phyloP scores from a whole-genome alignment of 148 eudicot genomes.

The Spergularia bocconei region DNA sequence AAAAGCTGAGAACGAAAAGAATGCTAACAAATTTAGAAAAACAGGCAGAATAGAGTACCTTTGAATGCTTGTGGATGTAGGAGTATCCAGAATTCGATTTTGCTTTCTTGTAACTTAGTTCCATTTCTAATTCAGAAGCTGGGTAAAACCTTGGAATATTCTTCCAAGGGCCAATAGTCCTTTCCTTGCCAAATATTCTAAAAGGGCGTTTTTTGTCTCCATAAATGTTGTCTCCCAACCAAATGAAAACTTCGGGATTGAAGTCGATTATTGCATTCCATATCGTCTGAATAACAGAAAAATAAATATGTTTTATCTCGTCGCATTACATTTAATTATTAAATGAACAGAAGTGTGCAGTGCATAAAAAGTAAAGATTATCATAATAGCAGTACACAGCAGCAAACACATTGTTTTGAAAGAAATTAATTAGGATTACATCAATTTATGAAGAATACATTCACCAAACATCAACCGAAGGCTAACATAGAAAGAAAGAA shows the following conservation, averaged over 20 bases:
- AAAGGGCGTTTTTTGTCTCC: conserved; percentile 58
- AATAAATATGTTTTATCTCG: not conserved
- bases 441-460: not conserved
- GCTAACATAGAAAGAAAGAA: too few relatives aligned
- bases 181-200: conserved; percentile 52
- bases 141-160: conserved; percentile 64
- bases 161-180: conserved; percentile 77
- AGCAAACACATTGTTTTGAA: not conserved
- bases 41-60: conserved; percentile 31
- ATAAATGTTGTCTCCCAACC: conserved; percentile 78
- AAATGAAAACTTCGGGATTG: conserved; percentile 62
- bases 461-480: not conserved
- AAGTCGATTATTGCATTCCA: conserved; percentile 54
- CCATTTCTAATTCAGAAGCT: conserved; percentile 55
- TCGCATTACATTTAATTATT: not conserved
- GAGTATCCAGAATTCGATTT: conserved; percentile 52
- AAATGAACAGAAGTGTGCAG: not conserved
- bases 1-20: not conserved
- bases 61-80: conserved; percentile 38
- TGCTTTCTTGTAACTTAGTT: conserved; percentile 38
- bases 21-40: not conserved
- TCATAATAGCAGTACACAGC: not conserved
- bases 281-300: conserved; percentile 36
- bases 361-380: not conserved
- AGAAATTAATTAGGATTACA: not conserved